These are phyloP conservation scores for Podaxis sp. DNA, from an alignment of 768 basidiomycete genomes.

Conservation along the genomic window DNA sequence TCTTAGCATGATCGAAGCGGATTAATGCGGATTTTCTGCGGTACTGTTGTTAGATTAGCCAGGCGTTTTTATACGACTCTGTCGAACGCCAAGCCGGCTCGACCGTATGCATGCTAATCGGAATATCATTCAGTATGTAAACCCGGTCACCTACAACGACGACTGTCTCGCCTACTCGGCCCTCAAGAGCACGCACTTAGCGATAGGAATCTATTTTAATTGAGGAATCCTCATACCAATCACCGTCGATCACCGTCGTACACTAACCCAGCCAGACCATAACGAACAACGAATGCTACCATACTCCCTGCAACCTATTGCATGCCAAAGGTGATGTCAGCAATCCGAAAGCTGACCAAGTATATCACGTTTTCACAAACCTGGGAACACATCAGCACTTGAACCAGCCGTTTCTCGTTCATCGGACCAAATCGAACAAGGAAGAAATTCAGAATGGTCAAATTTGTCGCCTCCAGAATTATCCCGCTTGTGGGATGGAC, in stretches of 20 bases:
- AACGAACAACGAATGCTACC: conserved; percentile 83
- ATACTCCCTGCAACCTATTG: conserved; percentile 70
- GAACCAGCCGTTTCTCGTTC: conserved; percentile 79
- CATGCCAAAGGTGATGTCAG: conserved; percentile 14
- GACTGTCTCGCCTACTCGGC: not conserved
- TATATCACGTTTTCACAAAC: conserved; percentile 31
- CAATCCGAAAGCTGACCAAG: conserved; percentile 1
- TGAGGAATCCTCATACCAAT: conserved; percentile 19
- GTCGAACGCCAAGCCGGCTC: conserved; percentile 1
- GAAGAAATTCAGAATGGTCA: conserved; percentile 89
- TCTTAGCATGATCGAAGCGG: conserved; percentile 6
- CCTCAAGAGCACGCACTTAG: not conserved
- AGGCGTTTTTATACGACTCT: not conserved
- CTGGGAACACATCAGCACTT: conserved; percentile 73
- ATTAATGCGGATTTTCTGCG: conserved; percentile 27
- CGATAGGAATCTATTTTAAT: not conserved
- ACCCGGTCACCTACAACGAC: not conserved
- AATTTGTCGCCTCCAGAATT: conserved; percentile 77
- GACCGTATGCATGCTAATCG: not conserved
- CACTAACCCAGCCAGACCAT: conserved; percentile 84
- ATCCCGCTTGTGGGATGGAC: conserved; percentile 50
- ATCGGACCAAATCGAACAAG: conserved; percentile 81
- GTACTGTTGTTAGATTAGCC: conserved; percentile 5
- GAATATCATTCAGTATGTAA: not conserved
- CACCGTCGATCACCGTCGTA: conserved; percentile 91